Conservation (phyloP, 2,329 filamentous ascomycete species). For the Pseudogymnoascus sp. region DNA sequence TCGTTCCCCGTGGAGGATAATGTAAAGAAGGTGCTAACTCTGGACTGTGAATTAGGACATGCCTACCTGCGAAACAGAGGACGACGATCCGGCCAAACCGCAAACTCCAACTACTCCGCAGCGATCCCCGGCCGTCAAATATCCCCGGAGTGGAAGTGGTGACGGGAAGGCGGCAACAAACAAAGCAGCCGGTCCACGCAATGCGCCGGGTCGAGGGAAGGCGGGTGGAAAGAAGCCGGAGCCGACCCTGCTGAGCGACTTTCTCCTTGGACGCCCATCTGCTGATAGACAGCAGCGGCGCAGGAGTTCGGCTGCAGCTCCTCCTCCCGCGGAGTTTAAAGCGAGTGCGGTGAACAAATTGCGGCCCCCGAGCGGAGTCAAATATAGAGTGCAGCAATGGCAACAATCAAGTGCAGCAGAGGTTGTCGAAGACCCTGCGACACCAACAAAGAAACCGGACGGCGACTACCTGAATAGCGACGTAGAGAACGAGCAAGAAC, state of each 20-base stretch:
- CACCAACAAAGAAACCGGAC: conserved; percentile 46
- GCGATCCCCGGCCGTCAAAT: conserved; percentile 16
- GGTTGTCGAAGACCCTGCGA: conserved; percentile 46
- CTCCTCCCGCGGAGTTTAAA: conserved; percentile 43
- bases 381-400: conserved; percentile 76
- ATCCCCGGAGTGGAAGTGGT: conserved; percentile 19
- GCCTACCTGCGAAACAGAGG: conserved; percentile 2
- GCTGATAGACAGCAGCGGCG: conserved; percentile 48
- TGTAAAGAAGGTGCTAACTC: not conserved
- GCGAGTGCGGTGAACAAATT: conserved; percentile 49
- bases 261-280: conserved; percentile 50
- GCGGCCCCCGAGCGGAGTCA: conserved; percentile 60
- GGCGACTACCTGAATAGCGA: conserved; percentile 22
- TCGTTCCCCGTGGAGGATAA: not conserved
- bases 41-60: conserved; percentile 9
- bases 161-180: conserved; percentile 17
- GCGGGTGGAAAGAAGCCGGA: conserved; percentile 26
- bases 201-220: conserved; percentile 22
- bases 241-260: conserved; percentile 48
- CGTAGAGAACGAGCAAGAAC: not conserved
- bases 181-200: conserved; percentile 20
- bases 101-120: conserved; percentile 14
- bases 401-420: conserved; percentile 69
- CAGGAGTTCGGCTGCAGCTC: conserved; percentile 50
- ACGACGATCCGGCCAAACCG: conserved; percentile 11